Conservation (phyloP, 352 stramenopile genomes). For the Halophytophthora polymorphica region DNA sequence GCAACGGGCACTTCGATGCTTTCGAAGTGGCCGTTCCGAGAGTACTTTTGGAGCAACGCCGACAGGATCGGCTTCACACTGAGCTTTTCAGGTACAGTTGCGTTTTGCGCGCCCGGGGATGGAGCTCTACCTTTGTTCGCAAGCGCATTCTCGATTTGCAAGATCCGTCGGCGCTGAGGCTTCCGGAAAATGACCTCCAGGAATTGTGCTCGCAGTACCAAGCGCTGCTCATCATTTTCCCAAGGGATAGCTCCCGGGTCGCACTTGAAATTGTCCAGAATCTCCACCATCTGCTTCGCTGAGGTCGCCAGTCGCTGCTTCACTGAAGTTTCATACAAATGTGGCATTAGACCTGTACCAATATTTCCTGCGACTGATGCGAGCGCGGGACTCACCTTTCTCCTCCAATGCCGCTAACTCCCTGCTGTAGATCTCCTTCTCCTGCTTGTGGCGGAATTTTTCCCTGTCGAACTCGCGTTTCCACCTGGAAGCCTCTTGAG, state of each 20-base stretch:
- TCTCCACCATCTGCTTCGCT: conserved; percentile 67
- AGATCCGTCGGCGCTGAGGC: conserved; percentile 30
- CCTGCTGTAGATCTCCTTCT: conserved; percentile 69
- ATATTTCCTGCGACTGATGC: neutral
- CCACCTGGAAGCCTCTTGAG: conserved; percentile 47
- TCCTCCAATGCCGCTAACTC: conserved; percentile 66
- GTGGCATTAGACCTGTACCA: neutral
- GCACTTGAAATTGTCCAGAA: conserved; percentile 52
- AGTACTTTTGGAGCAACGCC: conserved; percentile 74
- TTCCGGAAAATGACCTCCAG: conserved; percentile 68
- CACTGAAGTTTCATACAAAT: conserved; percentile 28
- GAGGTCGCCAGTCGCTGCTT: conserved; percentile 67
- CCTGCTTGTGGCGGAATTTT: conserved; percentile 43
- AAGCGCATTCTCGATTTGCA: conserved; percentile 14
- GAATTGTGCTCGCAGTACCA: conserved; percentile 48
- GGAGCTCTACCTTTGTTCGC: conserved; percentile 1
- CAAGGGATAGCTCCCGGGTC: conserved; percentile 55
- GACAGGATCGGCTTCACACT: conserved; percentile 48
- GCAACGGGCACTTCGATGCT: conserved; percentile 39
- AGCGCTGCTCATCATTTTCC: conserved; percentile 42
- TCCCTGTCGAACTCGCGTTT: conserved; percentile 71
- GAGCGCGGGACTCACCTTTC: conserved; percentile 34
- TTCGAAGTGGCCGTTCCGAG: conserved; percentile 77
- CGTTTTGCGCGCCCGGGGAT: neutral
- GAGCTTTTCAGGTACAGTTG: conserved; percentile 35